Evolutionary conservation across 768 basidiomycete genomes (phyloP), one percentile per base, ranked within the genome.

Genomic region (Trametopsis cervina): DNA sequence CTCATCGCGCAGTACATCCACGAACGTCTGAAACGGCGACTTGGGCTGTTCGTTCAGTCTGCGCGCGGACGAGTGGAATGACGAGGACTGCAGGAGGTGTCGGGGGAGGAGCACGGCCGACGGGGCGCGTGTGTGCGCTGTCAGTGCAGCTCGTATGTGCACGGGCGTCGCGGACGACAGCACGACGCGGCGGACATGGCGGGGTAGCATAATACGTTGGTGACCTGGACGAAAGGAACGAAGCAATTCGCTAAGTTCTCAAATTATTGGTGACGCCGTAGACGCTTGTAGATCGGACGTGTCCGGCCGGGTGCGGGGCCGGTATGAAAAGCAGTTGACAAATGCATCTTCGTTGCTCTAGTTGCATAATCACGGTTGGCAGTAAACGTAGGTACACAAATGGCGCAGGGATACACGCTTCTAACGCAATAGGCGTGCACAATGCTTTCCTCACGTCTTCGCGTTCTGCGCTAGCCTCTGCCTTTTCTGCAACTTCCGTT

Each of bases 1-100:
- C 69, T 99, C 96, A 45, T 96, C 93, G 56, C 78, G 81, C 39
- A 99, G 72, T 17, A 94, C 92, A 26, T 98, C 89, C 6, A 97
- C 92, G 56, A 99, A 99, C 2, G 92, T 92, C 65, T 89, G 85
- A 61, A 96, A 97, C 0, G 96, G 96, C 3, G 92, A 96, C 63
- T 89, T 90, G 3, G 88, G 87, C 3, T 77, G 64, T 57, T 90
- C 87, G 54, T 82, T 72, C 24, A 74, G 72, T 38, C 74, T 70
- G 33, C 58, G 58, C 10, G 83, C 69, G 23, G 87, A 84, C 23
- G 85, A 75, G 60, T 88, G 85, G 59, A 89, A 86, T 23, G 50
- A 50, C 25, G 56, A 46, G 12, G 39, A 40, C 37, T 41, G 37
- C 4, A 54, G 36, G 35, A 56, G 44, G 37, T 54, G 36, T 2